A percentile compares a stretch with the other conserved stretches of the same genome.
phyloP scores from a whole-genome alignment of 2,329 filamentous ascomycete genomes.

The Shiraia bambusicola region DNA sequence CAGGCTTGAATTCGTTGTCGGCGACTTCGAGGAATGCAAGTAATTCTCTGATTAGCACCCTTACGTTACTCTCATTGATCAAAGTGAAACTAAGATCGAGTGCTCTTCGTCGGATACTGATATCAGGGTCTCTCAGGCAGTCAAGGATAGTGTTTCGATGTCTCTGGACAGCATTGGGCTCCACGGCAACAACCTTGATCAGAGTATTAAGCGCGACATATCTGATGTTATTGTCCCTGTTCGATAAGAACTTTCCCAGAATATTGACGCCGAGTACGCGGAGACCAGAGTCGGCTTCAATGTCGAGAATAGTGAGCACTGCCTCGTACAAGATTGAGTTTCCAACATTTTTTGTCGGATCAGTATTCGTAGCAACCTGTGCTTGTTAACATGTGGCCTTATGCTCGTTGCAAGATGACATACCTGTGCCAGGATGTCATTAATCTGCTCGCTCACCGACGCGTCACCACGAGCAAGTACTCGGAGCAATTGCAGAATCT shows the following conservation, averaged over 20 bases:
- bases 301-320: slow-evolving; percentile 94
- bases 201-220: slow-evolving; percentile 97
- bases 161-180: slow-evolving; percentile 94
- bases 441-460: slow-evolving; percentile 92
- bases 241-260: slow-evolving; percentile 95
- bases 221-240: slow-evolving; percentile 98
- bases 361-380: slow-evolving; percentile 90
- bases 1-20: slow-evolving; percentile 97
- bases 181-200: slow-evolving; percentile 96
- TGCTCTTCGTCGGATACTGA: slow-evolving; percentile 93
- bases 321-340: slow-evolving; percentile 98
- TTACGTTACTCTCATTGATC: slow-evolving; percentile 95
- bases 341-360: slow-evolving; percentile 96
- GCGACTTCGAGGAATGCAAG: slow-evolving; percentile 95
- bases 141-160: slow-evolving; percentile 97
- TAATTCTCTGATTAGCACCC: slow-evolving; percentile 88
- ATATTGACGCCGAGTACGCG: slow-evolving; percentile 97
- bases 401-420: background rate
- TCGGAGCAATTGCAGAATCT: slow-evolving; percentile 82
- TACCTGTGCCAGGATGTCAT: slow-evolving; percentile 88
- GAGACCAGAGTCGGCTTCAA: slow-evolving; percentile 93
- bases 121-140: slow-evolving; percentile 93
- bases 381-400: slow-evolving; percentile 13
- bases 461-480: slow-evolving; percentile 84
- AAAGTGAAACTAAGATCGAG: slow-evolving; percentile 96